These are phyloP conservation scores for Fomitopsis palustris DNA, from an alignment of 1,284 basidiomycete genomes.

Conservation along the genomic window DNA sequence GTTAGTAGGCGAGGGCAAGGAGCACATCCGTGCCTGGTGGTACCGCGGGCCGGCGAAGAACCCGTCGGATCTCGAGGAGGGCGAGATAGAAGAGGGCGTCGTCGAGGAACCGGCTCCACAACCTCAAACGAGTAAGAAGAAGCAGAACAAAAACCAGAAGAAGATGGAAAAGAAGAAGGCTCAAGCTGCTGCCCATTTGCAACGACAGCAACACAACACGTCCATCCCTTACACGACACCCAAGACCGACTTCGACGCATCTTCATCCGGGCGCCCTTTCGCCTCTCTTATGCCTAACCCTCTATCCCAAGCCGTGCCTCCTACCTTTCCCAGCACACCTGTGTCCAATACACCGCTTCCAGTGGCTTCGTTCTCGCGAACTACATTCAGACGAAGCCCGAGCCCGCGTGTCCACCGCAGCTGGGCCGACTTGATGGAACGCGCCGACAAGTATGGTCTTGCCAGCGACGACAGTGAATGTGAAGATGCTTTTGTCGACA, in stretches of 20 bases:
- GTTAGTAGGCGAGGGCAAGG: constrained; percentile 39
- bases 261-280: not conserved
- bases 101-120: constrained; percentile 5
- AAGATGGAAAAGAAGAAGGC: constrained; percentile 15
- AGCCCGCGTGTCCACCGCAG: not conserved
- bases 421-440: not conserved
- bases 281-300: not conserved
- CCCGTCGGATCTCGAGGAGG: constrained; percentile 23
- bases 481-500: not conserved
- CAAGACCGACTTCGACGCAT: not conserved
- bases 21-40: constrained; percentile 53
- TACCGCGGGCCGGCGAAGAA: constrained; percentile 29
- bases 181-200: not conserved
- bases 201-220: not conserved
- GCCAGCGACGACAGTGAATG: not conserved
- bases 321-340: not conserved
- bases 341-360: not conserved
- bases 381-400: not conserved
- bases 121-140: not conserved
- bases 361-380: not conserved
- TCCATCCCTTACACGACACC: not conserved
- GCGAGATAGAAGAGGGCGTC: constrained; percentile 24
- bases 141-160: constrained; percentile 16
- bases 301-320: not conserved
- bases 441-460: not conserved